Evolutionary conservation across 495 filamentous ascomycete species (phyloP).

Genomic region (Opeltia flavorubescens): DNA sequence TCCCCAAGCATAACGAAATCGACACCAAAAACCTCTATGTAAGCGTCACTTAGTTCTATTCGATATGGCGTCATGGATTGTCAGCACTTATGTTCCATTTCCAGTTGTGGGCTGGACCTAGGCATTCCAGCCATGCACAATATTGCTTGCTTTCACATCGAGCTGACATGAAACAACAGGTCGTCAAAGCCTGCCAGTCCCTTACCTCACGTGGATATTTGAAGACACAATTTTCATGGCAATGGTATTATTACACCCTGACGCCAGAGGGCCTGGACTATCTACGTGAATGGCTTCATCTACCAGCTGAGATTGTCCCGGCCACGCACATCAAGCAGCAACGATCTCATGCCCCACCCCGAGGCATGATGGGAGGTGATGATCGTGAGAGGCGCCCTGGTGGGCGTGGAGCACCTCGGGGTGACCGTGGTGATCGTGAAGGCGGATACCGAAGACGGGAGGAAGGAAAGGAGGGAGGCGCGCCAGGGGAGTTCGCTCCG

Average conservation of each 20-base stretch:
- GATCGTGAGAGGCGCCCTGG: constrained; percentile 64
- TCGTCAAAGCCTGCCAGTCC: constrained; percentile 97
- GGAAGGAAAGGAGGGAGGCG: constrained; percentile 90
- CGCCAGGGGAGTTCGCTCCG: constrained; percentile 88
- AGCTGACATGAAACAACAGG: constrained; percentile 26
- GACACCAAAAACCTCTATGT: constrained; percentile 96
- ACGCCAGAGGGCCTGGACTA: constrained; percentile 99
- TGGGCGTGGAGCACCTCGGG: constrained; percentile 47
- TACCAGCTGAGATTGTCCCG: constrained; percentile 97
- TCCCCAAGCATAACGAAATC: constrained; percentile 82
- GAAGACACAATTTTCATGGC: constrained; percentile 99
- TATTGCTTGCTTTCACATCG: too few species aligned
- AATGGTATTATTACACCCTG: constrained; percentile 99
- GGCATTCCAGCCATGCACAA: background rate
- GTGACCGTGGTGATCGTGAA: constrained; percentile 58
- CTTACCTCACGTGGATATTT: constrained; percentile 93
- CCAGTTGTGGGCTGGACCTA: background rate
- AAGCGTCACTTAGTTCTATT: constrained; percentile 6
- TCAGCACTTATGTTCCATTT: too few species aligned
- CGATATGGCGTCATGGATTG: background rate
- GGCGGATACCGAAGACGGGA: constrained; percentile 86
- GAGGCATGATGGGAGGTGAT: constrained; percentile 95
- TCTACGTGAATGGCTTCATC: constrained; percentile 99
- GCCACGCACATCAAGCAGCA: constrained; percentile 99
- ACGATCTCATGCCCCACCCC: constrained; percentile 93